A percentile compares a stretch with the other conserved stretches of the same genome.
phyloP scores from a whole-genome alignment of 192 early-diverging fungal genomes.

The Coemansia umbellata region DNA sequence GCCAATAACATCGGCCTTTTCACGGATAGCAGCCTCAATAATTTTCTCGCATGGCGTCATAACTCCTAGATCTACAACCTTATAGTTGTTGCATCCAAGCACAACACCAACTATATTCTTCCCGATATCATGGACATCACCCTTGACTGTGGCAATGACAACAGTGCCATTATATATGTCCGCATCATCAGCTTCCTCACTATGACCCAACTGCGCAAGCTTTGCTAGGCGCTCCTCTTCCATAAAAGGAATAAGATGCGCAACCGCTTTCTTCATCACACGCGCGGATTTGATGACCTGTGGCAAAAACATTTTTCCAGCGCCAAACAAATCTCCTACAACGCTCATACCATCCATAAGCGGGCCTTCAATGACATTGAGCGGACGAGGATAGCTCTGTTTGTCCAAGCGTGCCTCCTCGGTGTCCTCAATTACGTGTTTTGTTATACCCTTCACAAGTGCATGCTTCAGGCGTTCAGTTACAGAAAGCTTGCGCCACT shows the following conservation, averaged over 20 bases:
- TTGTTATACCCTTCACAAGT: constrained; percentile 92
- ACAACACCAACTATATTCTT: constrained; percentile 98
- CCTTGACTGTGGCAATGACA: constrained; percentile 94
- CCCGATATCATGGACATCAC: constrained; percentile 97
- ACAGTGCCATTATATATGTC: constrained; percentile 86
- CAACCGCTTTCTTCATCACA: constrained; percentile 98
- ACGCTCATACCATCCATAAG: constrained; percentile 92
- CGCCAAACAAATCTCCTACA: constrained; percentile 92
- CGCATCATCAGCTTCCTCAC: constrained; percentile 53
- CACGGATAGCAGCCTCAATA: constrained; percentile 77
- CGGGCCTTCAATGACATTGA: constrained; percentile 96
- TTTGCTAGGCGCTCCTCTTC: constrained; percentile 80
- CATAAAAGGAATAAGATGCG: constrained; percentile 93
- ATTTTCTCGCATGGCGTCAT: constrained; percentile 96
- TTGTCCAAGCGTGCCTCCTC: constrained; percentile 84
- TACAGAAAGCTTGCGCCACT: constrained; percentile 76
- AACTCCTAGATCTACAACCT: constrained; percentile 90
- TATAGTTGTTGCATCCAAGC: constrained; percentile 96
- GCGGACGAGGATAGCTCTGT: constrained; percentile 74
- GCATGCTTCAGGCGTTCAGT: constrained; percentile 74
- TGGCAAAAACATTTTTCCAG: constrained; percentile 97
- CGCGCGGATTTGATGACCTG: constrained; percentile 96
- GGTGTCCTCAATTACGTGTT: constrained; percentile 88
- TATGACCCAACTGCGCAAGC: constrained; percentile 46
- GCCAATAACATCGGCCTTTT: constrained; percentile 92